These are phyloP conservation scores for Vigna radiata DNA, from an alignment of 306 rosid species.

Conservation along the genomic window DNA sequence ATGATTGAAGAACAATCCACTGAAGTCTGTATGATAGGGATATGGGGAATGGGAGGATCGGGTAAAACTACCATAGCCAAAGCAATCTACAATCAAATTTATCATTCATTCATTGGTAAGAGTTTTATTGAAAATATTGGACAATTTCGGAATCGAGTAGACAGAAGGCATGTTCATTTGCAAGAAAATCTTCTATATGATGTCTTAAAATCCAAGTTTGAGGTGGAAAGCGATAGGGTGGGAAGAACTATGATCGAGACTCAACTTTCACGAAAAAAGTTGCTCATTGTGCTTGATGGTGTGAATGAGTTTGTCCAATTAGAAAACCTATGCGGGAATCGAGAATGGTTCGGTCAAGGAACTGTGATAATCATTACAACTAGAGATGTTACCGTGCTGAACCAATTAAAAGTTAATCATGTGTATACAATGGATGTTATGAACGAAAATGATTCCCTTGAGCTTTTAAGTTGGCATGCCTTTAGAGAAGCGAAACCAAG, in stretches of 20 bases:
- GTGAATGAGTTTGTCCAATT: not conserved
- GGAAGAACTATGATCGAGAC: not conserved
- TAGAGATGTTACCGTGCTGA: not conserved
- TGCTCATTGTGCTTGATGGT: constrained; percentile 6
- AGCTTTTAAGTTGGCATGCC: too few relatives aligned
- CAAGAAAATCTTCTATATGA: constrained; percentile 3
- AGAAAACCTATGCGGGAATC: not conserved
- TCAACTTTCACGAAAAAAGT: not conserved
- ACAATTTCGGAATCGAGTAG: not conserved
- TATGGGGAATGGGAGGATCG: constrained; percentile 42
- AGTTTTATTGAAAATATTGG: not conserved
- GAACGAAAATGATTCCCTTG: too few relatives aligned
- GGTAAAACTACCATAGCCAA: constrained; percentile 20
- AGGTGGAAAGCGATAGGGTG: not conserved
- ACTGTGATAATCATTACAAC: constrained; percentile 7
- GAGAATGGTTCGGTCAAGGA: not conserved
- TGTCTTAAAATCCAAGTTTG: not conserved
- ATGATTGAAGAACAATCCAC: not conserved
- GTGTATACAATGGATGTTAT: not conserved
- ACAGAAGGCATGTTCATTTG: not conserved
- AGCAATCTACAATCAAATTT: not conserved
- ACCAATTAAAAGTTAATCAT: not conserved
- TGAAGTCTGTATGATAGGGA: not conserved
- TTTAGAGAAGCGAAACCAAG: too few relatives aligned
- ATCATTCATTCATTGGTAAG: not conserved